Evolutionary conservation across 23 red algal genomes (phyloP).

Genomic region (Gracilariopsis chorda): DNA sequence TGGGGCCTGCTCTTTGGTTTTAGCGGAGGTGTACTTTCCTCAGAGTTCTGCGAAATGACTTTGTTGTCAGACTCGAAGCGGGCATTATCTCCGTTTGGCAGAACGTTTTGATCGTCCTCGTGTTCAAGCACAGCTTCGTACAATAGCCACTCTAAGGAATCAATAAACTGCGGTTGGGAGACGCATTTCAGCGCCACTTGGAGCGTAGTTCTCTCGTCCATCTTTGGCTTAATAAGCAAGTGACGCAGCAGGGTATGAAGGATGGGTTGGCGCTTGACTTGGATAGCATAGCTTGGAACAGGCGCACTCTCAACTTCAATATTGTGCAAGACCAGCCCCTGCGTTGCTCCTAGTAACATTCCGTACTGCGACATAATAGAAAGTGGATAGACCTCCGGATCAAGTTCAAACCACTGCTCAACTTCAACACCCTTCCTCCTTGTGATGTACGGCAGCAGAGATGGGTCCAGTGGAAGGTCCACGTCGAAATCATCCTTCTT

Average conservation of each 20-base stretch:
- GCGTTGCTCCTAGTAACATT: slow-evolving; percentile 73
- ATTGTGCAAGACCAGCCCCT: slow-evolving; percentile 44
- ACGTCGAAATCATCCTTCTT: slow-evolving; percentile 35
- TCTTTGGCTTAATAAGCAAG: slow-evolving; percentile 60
- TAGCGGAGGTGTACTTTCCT: not conserved
- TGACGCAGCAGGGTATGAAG: slow-evolving; percentile 82
- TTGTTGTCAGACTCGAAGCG: not conserved
- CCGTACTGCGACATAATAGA: slow-evolving; percentile 69
- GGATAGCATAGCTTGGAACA: slow-evolving; percentile 46
- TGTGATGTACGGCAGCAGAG: not conserved
- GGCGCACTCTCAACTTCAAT: slow-evolving; percentile 16
- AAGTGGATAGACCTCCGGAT: slow-evolving; percentile 84
- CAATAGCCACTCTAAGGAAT: slow-evolving; percentile 91
- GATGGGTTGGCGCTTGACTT: slow-evolving; percentile 81
- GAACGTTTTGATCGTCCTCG: slow-evolving; percentile 12
- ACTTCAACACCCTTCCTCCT: slow-evolving; percentile 49
- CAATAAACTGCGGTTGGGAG: slow-evolving; percentile 87
- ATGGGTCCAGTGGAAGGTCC: slow-evolving; percentile 12
- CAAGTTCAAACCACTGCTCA: slow-evolving; percentile 90
- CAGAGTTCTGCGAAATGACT: not conserved
- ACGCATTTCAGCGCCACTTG: slow-evolving; percentile 78
- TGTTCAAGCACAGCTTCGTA: slow-evolving; percentile 85
- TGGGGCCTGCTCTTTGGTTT: not conserved
- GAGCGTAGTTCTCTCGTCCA: slow-evolving; percentile 53
- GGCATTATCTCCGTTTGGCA: slow-evolving; percentile 1